Base-by-base conservation (phyloP, 345 rosid species). In the Nasturtium officinale region DNA sequence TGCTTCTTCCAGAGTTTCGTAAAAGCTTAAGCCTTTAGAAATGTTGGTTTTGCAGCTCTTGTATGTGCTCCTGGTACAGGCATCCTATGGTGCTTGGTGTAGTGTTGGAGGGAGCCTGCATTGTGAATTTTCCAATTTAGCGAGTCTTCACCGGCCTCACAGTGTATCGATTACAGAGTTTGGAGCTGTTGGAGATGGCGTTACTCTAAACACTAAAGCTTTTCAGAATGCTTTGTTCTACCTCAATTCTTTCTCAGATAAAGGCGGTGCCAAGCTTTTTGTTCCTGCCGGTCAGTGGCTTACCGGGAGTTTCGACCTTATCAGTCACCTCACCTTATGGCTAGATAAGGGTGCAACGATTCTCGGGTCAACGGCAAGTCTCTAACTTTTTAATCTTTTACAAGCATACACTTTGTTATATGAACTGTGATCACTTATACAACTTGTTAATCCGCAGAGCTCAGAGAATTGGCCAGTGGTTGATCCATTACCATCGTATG, bases 131-230 rank as follows among this genome's bases (percentile, higher is more conserved):
- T 71, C 76, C 58, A 77, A 73, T 47, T 62, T 84, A n/a, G 82
- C 43, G 29, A 77, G 43, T 42, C 65, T 71, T 77, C 65, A 84
- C 75, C 81, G 99, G 73, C 99, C 99, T 80, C 97, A 91, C 77
- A 95, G 99, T 40, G 96, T 95, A 56, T 81, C 96, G 0, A 88
- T 95, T 65, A 91, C 99, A 33, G 99, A 95, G 78, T 95, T 95
- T 80, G 99, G 97, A n/a, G 99, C 99, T 0, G 86, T 95, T 52
- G 99, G 99, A 69, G 99, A 95, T 82, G 97, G 99, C 3, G 82
- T 87, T 62, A 90, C 97, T 33, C 89, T 95, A 57, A 95, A 95
- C 79, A 95, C 99, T 0, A 95, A 91, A 81, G 99, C 99, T 2
- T 95, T 95, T 77, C 99, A 95, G 80, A 95, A 95, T 80, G 99